Evolutionary conservation across 495 filamentous ascomycete species (phyloP), one percentile per base, ranked within the genome.

Genomic region (Aspergillus biplanus): DNA sequence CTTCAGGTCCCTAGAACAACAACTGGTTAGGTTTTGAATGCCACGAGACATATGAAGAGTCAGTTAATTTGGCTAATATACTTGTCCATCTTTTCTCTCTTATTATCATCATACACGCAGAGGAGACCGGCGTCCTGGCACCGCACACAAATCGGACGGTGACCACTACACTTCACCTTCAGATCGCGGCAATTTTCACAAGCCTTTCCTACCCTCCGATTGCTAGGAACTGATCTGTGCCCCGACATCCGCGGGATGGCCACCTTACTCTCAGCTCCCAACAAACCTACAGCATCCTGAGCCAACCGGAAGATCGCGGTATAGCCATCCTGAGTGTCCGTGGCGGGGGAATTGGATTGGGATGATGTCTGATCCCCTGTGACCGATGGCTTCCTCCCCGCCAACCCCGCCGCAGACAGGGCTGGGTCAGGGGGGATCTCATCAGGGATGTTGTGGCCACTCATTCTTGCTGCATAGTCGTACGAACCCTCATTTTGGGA

Each of bases 171-270:
- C 71, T 87, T 88, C 59, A 84, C 82, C 65, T 89, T 89, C 63
- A 89, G 82, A 59, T 90, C 87, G 13, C 89, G 80, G 74, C 89
- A 92, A 42, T 88, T 87, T 81, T 89, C 89, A 69, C 89, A 92
- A 4, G 89, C 89, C 56, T 75, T 77, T 59, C 75, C 76, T 44
- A 81, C 78, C 8, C 81, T 76, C 50, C 76, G 73, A 47, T 72
- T 77, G 60, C 58, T 74, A 44, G 71, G 73, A 67, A 63, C 70
- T 53, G 52, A 62, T 61, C 66, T 66, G 5, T 68, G 46, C 34
- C 67, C 68, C 6, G 69, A 50, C 9, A 67, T 65, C 33, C 78
- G 70, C 33, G 78, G 77, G 12, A 80, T 80, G n/a, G 72, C 62
- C 2, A 80, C 73, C 65, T 79, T 80, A 21, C 1, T 1, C 37